Evolutionary conservation across 768 basidiomycete species (phyloP), one percentile per base, ranked within the genome.

Genomic region (Sarcomyxa edulis): DNA sequence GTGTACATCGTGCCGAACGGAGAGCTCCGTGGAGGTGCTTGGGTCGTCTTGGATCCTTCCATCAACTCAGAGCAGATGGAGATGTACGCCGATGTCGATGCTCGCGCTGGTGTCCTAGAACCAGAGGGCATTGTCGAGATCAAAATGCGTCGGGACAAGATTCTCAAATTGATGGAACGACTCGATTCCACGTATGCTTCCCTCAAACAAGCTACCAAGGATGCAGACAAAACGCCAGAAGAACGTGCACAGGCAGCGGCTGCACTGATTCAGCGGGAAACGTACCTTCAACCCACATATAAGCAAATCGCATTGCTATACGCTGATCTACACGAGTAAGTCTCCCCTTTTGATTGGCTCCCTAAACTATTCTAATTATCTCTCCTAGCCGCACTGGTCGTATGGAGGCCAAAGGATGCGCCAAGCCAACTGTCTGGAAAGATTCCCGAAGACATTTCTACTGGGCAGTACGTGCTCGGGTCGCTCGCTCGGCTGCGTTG

Each of bases 1-100:
- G 91, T 99, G 42, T 98, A 98, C 67, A 93, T 99, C 48, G 84
- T 98, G 7, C 96, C 96, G 22, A 96, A 98, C 52, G 96, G 96
- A 44, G 96, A 99, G 60, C 78, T 99, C 32, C 93, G 96, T 56
- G 96, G 96, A 51, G 96, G 96, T 49, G 96, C 96, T 23, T 99
- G 95, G 95, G 96, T 98, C 49, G 96, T 99, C 1, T 78, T 99
- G 30, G 96, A 99, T 60, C 96, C 96, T 20, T 88, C 90, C 12
- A 98, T 99, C 71, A 98, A 98, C 65, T 69, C 83, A 2, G 81
- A 89, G 51, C 91, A 96, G 61, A 96, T 99, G 95, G 87, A 96
- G 66, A 98, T 99, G 95, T 98, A 93, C 53, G 95, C 94, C 18
- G 96, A 98, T 55, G 80, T 87, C 31, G 94, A 96, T 6, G 79